Base-by-base conservation (phyloP, 2,329 filamentous ascomycete species). In the Sporothrix mexicana region DNA sequence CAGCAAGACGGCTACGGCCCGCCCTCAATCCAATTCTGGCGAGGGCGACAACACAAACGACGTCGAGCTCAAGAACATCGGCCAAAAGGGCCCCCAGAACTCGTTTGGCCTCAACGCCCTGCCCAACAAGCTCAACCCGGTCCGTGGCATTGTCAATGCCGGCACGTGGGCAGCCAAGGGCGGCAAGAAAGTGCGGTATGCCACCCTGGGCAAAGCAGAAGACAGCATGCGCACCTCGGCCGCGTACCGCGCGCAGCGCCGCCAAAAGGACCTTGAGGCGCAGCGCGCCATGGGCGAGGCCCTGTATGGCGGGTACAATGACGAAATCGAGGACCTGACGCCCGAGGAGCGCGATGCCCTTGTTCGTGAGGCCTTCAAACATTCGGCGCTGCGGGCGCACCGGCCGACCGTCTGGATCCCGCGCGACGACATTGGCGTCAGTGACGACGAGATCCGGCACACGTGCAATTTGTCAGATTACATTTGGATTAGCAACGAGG, bases 401-500 rank as follows among this genome's bases (percentile, higher is more conserved):
- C 88, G 94, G 70, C 96, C 96, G 0, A 93, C 93, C 0, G 91
- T 99, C 36, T 99, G 96, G 96, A 93, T 99, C 61, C 96, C 96
- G 0, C 89, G 92, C 12, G 96, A 99, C 79, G 92, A 96, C 76
- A 82, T 98, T 5, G 96, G 96, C 5, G 88, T 99, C 73, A 94
- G 93, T 76, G 94, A 97, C 77, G 95, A 98, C 77, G 96, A 99
- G 83, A 92, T 98, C 61, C 86, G 87, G 78, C 87, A 93, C 49
- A 97, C 94, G 7, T 87, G 91, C 76, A 85, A 87, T 66, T 92
- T 94, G 80, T 95, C 91, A 79, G 89, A 93, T 73, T 86, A 90
- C 74, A 92, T 98, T 70, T 97, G 94, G 93, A 94, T 98, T 79
- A 97, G 93, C 77, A 98, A 98, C 80, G 92, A 97, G 80, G 94